These are phyloP conservation scores for Hymenoscyphus infarciens DNA, from an alignment of 2,329 filamentous ascomycete genomes.

Conservation along the genomic window DNA sequence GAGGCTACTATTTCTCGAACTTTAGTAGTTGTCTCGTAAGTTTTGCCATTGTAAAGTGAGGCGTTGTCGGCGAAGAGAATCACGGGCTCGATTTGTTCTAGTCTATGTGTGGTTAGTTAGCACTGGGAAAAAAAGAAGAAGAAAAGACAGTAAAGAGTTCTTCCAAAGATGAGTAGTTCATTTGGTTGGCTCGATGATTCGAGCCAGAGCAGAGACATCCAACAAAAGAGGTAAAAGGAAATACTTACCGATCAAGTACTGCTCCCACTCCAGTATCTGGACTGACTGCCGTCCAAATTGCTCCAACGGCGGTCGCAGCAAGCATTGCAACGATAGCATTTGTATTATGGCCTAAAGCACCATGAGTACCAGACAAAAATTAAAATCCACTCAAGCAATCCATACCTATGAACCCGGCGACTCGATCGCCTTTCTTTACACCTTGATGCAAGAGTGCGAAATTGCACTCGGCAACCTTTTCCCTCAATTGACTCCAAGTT, in stretches of 20 bases:
- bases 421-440: slow-evolving; percentile 52
- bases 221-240: not conserved
- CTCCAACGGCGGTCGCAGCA: slow-evolving; percentile 75
- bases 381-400: not conserved
- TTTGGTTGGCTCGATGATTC: not conserved
- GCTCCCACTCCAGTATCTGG: slow-evolving; percentile 90
- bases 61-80: slow-evolving; percentile 86
- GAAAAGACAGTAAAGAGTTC: not conserved
- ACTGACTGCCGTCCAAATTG: slow-evolving; percentile 89
- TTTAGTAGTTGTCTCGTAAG: slow-evolving; percentile 77
- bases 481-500: slow-evolving; percentile 77
- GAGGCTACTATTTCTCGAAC: slow-evolving; percentile 69
- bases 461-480: slow-evolving; percentile 71
- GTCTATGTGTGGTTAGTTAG: slow-evolving; percentile 17
- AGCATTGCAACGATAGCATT: slow-evolving; percentile 88
- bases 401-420: slow-evolving; percentile 63
- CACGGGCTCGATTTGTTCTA: slow-evolving; percentile 80
- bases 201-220: not conserved
- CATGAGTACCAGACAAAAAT: not conserved
- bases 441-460: slow-evolving; percentile 65
- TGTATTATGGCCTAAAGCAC: slow-evolving; percentile 67
- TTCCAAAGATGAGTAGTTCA: not conserved
- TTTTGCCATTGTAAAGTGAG: slow-evolving; percentile 85
- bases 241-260: slow-evolving; percentile 66
- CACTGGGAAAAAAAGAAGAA: not conserved